phyloP scores from a whole-genome alignment of 2,329 filamentous ascomycete genomes.

The Calonectria pteridis region DNA sequence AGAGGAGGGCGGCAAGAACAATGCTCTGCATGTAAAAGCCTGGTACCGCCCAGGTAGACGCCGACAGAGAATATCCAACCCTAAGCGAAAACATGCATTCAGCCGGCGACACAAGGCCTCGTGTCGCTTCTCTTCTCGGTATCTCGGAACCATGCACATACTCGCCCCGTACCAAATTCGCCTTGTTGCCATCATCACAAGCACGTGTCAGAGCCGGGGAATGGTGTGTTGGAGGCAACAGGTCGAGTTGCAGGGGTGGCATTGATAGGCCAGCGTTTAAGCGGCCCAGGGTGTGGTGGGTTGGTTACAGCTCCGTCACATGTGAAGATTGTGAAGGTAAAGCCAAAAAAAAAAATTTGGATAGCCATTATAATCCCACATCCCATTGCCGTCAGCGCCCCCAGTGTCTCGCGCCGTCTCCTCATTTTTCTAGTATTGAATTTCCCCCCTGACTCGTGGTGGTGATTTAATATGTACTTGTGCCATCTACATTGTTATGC shows the following conservation, averaged over 20 bases:
- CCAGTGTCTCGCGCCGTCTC: background rate
- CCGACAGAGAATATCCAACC: background rate
- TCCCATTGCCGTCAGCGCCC: background rate
- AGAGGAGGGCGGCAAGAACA: conserved; percentile 3
- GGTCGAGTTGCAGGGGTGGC: conserved; percentile 16
- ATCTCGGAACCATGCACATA: conserved; percentile 1
- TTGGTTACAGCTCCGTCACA: conserved; percentile 37
- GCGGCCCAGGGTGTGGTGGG: conserved; percentile 24
- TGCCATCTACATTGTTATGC: background rate
- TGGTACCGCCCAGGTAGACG: background rate
- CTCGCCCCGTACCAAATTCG: background rate
- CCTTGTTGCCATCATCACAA: conserved; percentile 22
- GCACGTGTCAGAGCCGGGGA: conserved; percentile 46
- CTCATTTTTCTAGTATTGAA: background rate
- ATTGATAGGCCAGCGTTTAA: conserved; percentile 5
- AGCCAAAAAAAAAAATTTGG: conserved; percentile 6
- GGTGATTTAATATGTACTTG: background rate
- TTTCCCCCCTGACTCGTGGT: background rate
- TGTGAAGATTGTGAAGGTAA: conserved; percentile 42
- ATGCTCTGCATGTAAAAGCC: background rate
- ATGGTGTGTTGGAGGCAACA: conserved; percentile 27
- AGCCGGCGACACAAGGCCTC: background rate
- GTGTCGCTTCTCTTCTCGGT: conserved; percentile 4
- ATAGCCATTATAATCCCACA: conserved; percentile 7
- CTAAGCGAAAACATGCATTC: conserved; percentile 3